These are phyloP conservation scores for Asparagopsis taxiformis DNA, from an alignment of 31 red algal species.

Conservation along the genomic window DNA sequence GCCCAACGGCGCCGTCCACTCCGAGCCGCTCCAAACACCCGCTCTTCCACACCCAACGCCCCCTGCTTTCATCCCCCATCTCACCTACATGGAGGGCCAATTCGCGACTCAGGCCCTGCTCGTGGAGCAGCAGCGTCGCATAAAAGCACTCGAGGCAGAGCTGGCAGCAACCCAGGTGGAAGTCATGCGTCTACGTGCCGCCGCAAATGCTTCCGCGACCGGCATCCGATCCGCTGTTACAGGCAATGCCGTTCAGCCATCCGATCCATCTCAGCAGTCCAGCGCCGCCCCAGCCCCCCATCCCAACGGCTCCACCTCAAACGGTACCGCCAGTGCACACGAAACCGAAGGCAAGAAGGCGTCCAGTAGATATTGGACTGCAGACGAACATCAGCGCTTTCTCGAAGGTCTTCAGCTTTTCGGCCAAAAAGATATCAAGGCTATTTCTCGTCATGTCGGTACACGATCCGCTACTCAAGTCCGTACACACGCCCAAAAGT, in stretches of 20 bases:
- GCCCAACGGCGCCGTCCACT: not conserved
- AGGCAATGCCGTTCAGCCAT: too few relatives aligned
- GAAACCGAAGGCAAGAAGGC: conserved; percentile 59
- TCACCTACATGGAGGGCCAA: conserved; percentile 69
- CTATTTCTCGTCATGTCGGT: conserved; percentile 83
- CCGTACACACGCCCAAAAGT: conserved; percentile 95
- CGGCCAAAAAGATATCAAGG: conserved; percentile 83
- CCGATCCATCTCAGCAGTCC: too few relatives aligned
- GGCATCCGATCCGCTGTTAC: conserved; percentile 5
- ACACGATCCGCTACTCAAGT: conserved; percentile 87
- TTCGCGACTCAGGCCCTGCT: conserved; percentile 64
- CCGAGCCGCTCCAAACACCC: not conserved
- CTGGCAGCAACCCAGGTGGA: conserved; percentile 54
- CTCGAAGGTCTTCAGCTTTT: conserved; percentile 86
- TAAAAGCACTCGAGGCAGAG: conserved; percentile 64
- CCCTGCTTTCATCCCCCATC: conserved; percentile 41
- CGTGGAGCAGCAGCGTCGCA: conserved; percentile 63
- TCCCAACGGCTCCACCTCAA: not conserved
- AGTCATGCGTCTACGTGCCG: conserved; percentile 51
- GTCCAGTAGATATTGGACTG: conserved; percentile 89
- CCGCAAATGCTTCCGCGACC: not conserved
- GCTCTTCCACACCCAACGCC: conserved; percentile 17
- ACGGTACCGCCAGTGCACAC: not conserved
- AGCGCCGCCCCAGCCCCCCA: not conserved
- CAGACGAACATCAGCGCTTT: conserved; percentile 87